A percentile compares a stretch with the other conserved stretches of the same genome.
phyloP scores from a whole-genome alignment of 495 filamentous ascomycete genomes.

The Opeltia flavorubescens region DNA sequence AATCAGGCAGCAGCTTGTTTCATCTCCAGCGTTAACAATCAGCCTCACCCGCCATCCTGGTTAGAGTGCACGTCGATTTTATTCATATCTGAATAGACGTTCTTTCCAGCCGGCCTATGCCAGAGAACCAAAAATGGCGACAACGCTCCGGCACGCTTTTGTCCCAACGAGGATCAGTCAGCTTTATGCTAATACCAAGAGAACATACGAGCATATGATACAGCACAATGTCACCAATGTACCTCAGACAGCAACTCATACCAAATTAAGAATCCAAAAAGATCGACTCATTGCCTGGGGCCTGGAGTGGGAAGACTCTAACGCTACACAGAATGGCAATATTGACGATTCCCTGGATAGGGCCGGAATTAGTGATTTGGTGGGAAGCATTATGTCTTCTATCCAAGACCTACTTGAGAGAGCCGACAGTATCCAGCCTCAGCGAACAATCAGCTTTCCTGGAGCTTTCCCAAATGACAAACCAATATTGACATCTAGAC shows the following conservation, averaged over 20 bases:
- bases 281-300: slow-evolving; percentile 74
- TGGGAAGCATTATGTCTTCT: slow-evolving; percentile 75
- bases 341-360: slow-evolving; percentile 76
- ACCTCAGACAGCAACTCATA: slow-evolving; percentile 40
- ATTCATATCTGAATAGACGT: no score
- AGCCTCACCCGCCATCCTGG: no score
- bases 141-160: slow-evolving; percentile 30
- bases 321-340: slow-evolving; percentile 49
- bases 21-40: no score
- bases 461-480: slow-evolving; percentile 19
- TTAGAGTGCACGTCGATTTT: no score
- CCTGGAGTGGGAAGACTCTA: slow-evolving; percentile 73
- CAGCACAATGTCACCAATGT: slow-evolving; percentile 41
- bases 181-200: slow-evolving; percentile 86
- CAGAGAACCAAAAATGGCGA: no score
- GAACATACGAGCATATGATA: slow-evolving; percentile 63
- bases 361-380: slow-evolving; percentile 75
- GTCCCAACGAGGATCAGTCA: slow-evolving; percentile 66
- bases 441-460: slow-evolving; percentile 5
- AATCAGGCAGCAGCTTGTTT: neutral
- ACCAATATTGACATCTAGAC: slow-evolving; percentile 11
- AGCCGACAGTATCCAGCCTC: slow-evolving; percentile 60
- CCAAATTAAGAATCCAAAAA: slow-evolving; percentile 41
- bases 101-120: no score
- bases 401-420: slow-evolving; percentile 80